A percentile compares a stretch with the other conserved stretches of the same genome.
Conservation (phyloP, 2,329 filamentous ascomycete species). For the Cladophialophora psammophila region DNA sequence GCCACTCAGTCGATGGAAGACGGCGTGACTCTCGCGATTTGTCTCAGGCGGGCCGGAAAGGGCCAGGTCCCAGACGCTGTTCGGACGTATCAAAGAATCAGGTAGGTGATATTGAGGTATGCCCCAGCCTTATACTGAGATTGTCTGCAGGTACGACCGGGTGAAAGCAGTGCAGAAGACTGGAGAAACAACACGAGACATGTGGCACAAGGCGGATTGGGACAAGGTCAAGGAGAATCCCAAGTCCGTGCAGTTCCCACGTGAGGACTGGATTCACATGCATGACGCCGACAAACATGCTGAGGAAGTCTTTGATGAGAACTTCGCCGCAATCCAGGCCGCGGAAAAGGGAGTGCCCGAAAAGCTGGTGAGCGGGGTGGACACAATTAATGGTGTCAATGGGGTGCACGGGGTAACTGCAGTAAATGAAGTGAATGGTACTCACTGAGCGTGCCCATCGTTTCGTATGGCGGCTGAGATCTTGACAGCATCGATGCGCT, state of each 20-base stretch:
- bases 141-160: slow-evolving; percentile 36
- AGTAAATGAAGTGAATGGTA: slow-evolving; percentile 26
- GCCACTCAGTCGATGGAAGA: slow-evolving; percentile 61
- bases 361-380: slow-evolving; percentile 14
- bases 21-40: slow-evolving; percentile 56
- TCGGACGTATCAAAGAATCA: slow-evolving; percentile 34
- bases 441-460: slow-evolving; percentile 13
- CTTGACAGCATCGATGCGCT: slow-evolving; percentile 15
- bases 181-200: slow-evolving; percentile 40
- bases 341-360: slow-evolving; percentile 19
- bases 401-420: slow-evolving; percentile 44
- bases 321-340: slow-evolving; percentile 25
- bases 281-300: slow-evolving; percentile 60
- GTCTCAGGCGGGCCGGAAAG: slow-evolving; percentile 45
- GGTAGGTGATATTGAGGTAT: slow-evolving; percentile 18
- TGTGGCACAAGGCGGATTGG: slow-evolving; percentile 38
- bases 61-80: slow-evolving; percentile 39
- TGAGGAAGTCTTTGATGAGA: slow-evolving; percentile 49
- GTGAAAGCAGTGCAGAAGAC: slow-evolving; percentile 40
- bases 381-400: slow-evolving; percentile 49
- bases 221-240: slow-evolving; percentile 37
- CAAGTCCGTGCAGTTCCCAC: slow-evolving; percentile 40
- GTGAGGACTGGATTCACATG: slow-evolving; percentile 58
- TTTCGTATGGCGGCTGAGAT: slow-evolving; percentile 22
- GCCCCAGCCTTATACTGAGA: slow-evolving; percentile 3